These are phyloP conservation scores for Penicillium aurantiogriseum DNA, from an alignment of 2,329 filamentous ascomycete genomes.

Conservation along the genomic window DNA sequence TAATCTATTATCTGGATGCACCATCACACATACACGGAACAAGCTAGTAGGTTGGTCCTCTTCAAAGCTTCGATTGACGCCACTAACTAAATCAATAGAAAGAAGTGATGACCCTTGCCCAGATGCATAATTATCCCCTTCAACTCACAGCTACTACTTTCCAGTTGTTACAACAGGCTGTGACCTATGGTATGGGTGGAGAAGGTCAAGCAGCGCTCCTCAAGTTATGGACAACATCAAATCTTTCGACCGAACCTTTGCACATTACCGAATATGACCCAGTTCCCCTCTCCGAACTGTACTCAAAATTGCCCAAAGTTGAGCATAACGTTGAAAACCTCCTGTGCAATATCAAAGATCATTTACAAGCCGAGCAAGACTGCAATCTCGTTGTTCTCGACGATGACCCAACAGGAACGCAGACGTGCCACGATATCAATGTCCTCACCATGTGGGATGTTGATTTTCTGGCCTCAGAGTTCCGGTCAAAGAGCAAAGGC, in stretches of 20 bases:
- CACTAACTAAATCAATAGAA: not conserved
- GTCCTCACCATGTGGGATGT: slow-evolving; percentile 1
- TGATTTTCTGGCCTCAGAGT: not conserved
- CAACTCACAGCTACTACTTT: slow-evolving; percentile 5
- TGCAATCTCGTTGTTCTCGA: not conserved
- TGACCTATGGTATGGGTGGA: not conserved
- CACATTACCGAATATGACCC: not conserved
- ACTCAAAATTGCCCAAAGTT: not conserved
- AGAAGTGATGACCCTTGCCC: slow-evolving; percentile 4
- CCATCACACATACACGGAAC: not conserved
- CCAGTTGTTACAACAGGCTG: slow-evolving; percentile 6
- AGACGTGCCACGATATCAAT: not conserved
- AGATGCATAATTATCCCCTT: slow-evolving; percentile 8
- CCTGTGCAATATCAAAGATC: not conserved
- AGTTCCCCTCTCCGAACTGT: not conserved
- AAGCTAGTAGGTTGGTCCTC: not conserved
- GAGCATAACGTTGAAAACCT: not conserved
- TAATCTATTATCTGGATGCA: slow-evolving; percentile 4
- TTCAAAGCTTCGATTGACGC: not conserved
- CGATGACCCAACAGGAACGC: slow-evolving; percentile 1
- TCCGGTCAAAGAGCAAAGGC: not conserved
- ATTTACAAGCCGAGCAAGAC: not conserved
- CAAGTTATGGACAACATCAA: slow-evolving; percentile 8
- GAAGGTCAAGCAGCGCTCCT: slow-evolving; percentile 2
- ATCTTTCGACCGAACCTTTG: not conserved